A percentile compares a stretch with the other conserved stretches of the same genome.
phyloP scores from a whole-genome alignment of 768 basidiomycete species.

The Amanita polypyramis region DNA sequence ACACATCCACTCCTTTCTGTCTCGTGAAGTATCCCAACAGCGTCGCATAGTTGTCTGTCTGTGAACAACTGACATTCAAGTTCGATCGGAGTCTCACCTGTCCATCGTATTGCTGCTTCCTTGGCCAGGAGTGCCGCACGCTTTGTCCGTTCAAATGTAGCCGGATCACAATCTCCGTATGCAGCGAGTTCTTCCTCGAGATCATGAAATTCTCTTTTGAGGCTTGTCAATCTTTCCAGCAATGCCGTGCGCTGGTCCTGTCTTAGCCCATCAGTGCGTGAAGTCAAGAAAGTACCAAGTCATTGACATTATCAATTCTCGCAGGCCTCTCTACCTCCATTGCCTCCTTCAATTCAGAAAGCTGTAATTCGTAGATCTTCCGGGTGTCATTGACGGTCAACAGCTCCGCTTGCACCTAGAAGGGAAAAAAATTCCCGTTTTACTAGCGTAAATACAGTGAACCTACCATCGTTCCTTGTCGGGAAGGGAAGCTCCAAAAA shows the following conservation, averaged over 20 bases:
- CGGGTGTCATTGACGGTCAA: slow-evolving; percentile 37
- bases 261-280: slow-evolving; percentile 3
- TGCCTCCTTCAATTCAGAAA: slow-evolving; percentile 34
- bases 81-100: slow-evolving; percentile 43
- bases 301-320: slow-evolving; percentile 47
- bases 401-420: slow-evolving; percentile 49
- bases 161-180: slow-evolving; percentile 81
- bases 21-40: slow-evolving; percentile 57
- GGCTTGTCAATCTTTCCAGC: slow-evolving; percentile 36
- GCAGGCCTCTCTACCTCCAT: slow-evolving; percentile 42
- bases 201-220: slow-evolving; percentile 36
- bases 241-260: slow-evolving; percentile 49
- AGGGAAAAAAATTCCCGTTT: background rate
- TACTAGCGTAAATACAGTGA: background rate
- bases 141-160: slow-evolving; percentile 66
- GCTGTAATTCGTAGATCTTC: slow-evolving; percentile 30
- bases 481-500: slow-evolving; percentile 94
- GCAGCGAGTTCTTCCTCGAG: slow-evolving; percentile 62
- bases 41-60: slow-evolving; percentile 59
- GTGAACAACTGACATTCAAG: background rate
- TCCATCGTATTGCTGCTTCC: slow-evolving; percentile 82
- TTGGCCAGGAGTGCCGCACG: slow-evolving; percentile 66
- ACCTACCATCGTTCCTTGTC: slow-evolving; percentile 65
- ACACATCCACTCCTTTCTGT: slow-evolving; percentile 42
- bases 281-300: background rate